Evolutionary conservation across 192 early-diverging fungal genomes (phyloP).

Genomic region (Backusella mclennaniae): DNA sequence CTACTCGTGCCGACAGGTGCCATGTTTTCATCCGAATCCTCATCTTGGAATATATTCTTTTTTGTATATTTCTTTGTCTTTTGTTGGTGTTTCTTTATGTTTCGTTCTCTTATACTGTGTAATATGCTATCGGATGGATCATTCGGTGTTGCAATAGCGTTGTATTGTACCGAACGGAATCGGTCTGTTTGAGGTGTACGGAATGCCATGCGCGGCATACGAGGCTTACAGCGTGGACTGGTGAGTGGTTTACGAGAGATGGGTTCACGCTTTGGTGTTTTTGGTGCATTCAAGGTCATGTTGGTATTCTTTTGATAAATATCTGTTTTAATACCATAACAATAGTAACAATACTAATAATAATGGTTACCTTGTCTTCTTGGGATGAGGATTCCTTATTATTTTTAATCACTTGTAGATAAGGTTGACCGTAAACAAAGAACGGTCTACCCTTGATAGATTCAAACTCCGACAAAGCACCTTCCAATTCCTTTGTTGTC

Average conservation of each 20-base stretch:
- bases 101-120: conserved; percentile 12
- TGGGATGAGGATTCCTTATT: neutral
- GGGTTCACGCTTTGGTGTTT: conserved; percentile 16
- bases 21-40: neutral
- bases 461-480: conserved; percentile 39
- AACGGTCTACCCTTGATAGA: conserved; percentile 38
- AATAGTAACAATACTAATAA: too few species aligned
- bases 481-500: conserved; percentile 33
- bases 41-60: neutral
- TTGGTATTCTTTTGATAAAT: neutral
- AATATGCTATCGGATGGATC: neutral
- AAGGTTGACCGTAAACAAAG: conserved; percentile 44
- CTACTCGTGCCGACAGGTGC: neutral
- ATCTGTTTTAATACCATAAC: neutral
- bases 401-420: conserved; percentile 8
- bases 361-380: neutral
- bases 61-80: neutral
- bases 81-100: neutral
- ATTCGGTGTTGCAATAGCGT: neutral
- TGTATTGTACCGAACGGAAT: neutral
- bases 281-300: neutral
- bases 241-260: conserved; percentile 4
- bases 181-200: conserved; percentile 19
- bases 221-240: conserved; percentile 1
- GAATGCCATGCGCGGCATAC: neutral